Evolutionary conservation across 1,284 basidiomycete species (phyloP), one percentile per base, ranked within the genome.

Genomic region (Amanita bisporigera): DNA sequence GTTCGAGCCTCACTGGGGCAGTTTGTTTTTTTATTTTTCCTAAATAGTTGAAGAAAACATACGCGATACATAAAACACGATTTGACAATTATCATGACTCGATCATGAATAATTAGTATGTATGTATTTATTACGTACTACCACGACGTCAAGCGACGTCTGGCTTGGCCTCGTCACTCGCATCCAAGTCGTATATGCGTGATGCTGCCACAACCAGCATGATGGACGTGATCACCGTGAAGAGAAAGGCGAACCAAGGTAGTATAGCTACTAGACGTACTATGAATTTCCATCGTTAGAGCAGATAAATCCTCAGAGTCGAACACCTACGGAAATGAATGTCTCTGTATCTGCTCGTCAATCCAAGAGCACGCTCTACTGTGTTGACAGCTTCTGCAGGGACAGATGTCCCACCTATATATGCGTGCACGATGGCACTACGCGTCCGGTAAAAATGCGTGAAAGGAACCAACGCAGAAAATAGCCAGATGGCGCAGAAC

Each of bases 1-100:
- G 86, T 87, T 87, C 85, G 83, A 87, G 80, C 83, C 85, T 86
- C 86, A 82, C 83, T 78, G 85, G 85, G 84, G 85, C 85, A 86
- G 86, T 0, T 6, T 36, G 0, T 9, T 47, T 61, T 49, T 33
- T n/a, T 1, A 21, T n/a, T 6, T 50, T 47, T 14, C 1, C 40
- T 19, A 29, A 26, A 15, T 60, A 12, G 24, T 41, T 41, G 40
- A 10, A 43, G 5, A 60, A n/a, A 40, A 40, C 38, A 40, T 40
- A 15, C 6, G 9, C 15, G 38, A 40, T 40, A 40, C 15, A 40
- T 17, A 40, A 40, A 40, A 40, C 15, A 38, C n/a, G 12, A 17
- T 21, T 33, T 21, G 17, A 19, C 54, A 17, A 7, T 11, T 33
- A 36, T 38, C 29, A n/a, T 41, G 19, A 26, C 33, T 31, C 29